Percentiles rank a stretch among this genome's conserved stretches.
These are phyloP conservation scores for Saccharomycopsis crataegensis DNA, from an alignment of 1,139 yeast species.

Conservation along the genomic window DNA sequence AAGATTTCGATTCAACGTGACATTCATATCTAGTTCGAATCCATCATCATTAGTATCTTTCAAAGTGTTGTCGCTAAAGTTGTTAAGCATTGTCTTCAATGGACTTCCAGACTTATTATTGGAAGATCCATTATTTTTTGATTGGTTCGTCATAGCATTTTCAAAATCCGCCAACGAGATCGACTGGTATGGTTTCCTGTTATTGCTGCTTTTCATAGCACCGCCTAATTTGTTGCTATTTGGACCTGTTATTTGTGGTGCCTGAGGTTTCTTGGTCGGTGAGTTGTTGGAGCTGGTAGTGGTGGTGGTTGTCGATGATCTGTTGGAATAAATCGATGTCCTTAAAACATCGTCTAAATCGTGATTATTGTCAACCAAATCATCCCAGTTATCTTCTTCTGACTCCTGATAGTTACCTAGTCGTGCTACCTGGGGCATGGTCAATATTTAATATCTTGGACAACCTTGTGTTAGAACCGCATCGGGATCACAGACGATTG, in stretches of 20 bases:
- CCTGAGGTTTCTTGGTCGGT: neutral
- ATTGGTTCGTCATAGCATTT: neutral
- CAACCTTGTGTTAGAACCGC: neutral
- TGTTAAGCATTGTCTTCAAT: neutral
- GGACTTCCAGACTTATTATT: neutral
- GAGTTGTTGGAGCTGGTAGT: neutral
- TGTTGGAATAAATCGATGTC: conserved; percentile 13
- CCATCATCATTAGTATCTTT: no score
- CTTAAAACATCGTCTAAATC: conserved; percentile 14
- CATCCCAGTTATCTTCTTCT: conserved; percentile 19
- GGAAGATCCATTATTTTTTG: neutral
- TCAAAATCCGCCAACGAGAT: conserved; percentile 16
- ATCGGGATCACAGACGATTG: no score
- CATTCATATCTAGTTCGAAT: neutral
- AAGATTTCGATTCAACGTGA: neutral
- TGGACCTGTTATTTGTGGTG: no score
- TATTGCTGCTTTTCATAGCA: neutral
- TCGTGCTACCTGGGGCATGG: neutral
- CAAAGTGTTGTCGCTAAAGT: neutral
- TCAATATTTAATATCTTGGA: neutral
- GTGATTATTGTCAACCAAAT: conserved; percentile 12
- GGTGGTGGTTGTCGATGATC: neutral
- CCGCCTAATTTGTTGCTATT: no score
- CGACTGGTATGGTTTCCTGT: conserved; percentile 11
- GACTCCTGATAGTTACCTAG: conserved; percentile 10